phyloP scores from a whole-genome alignment of 768 basidiomycete species.

The Suillus spraguei region DNA sequence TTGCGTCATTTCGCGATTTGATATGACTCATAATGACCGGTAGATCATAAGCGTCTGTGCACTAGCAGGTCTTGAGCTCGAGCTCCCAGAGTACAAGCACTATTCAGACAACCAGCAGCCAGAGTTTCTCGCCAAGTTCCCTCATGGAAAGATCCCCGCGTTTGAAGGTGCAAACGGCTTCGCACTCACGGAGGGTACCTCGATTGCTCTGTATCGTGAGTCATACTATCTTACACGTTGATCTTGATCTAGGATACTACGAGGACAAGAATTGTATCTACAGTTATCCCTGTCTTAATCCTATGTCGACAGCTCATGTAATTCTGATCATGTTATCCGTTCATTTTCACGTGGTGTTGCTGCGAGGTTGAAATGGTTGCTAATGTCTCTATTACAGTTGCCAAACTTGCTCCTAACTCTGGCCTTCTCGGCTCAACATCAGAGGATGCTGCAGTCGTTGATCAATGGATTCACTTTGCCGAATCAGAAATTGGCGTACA shows the following conservation, averaged over 20 bases:
- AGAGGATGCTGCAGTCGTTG: constrained; percentile 74
- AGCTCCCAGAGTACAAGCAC: constrained; percentile 56
- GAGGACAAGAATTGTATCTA: constrained; percentile 38
- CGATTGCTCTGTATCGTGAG: constrained; percentile 89
- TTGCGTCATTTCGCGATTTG: constrained; percentile 8
- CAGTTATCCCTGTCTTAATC: constrained; percentile 80
- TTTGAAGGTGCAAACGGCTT: constrained; percentile 78
- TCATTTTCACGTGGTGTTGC: background rate
- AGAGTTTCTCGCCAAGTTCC: constrained; percentile 75
- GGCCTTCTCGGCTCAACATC: constrained; percentile 68
- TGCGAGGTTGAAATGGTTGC: constrained; percentile 1
- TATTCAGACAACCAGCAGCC: constrained; percentile 69
- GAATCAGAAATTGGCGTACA: constrained; percentile 61
- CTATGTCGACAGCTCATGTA: constrained; percentile 49
- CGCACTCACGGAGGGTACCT: constrained; percentile 72
- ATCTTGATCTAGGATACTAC: constrained; percentile 14
- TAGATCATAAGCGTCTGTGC: constrained; percentile 63
- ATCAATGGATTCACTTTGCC: constrained; percentile 82
- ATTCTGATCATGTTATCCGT: constrained; percentile 15
- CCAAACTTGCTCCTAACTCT: constrained; percentile 72
- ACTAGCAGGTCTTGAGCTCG: constrained; percentile 57
- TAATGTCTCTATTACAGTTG: constrained; percentile 54
- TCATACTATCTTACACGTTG: constrained; percentile 4
- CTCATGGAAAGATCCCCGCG: constrained; percentile 83
- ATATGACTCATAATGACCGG: constrained; percentile 11